Evolutionary conservation across 345 rosid species (phyloP), one percentile per base, ranked within the genome.

Genomic region (Microthlaspi erraticum): DNA sequence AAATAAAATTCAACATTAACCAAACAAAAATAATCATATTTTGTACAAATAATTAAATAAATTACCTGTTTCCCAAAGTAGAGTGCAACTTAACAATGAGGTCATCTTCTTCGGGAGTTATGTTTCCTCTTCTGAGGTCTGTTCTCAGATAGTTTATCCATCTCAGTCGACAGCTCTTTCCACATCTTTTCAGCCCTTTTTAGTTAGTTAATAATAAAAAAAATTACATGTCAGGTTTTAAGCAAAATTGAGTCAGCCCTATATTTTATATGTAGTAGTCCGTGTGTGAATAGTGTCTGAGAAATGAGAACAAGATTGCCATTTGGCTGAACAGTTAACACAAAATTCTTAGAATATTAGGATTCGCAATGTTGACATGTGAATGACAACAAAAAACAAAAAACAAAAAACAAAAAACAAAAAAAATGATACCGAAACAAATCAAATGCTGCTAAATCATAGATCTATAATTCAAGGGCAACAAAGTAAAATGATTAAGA

Each of bases 91-190:
- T 72, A 42, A 82, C 75, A 54, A 82, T 85, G 70, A 85, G 80
- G 3, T 79, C 82, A 6, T 85, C 86, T 77, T 85, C 88, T 33
- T 81, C 83, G 7, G 18, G 23, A 23, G 85, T 72, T 53, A 85
- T 82, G 66, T 83, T 82, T 36, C 85, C 85, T 75, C 88, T 79
- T 71, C 81, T 85, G 41, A 85, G 75, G 50, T 77, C 85, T 16
- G 86, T 82, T 43, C 82, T 84, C 29, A 84, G 60, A 73, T 84
- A 84, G 39, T 84, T 84, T 33, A 84, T 33, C 88, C 88, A 84
- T 46, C 88, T 74, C 37, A 84, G 44, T 56, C 86, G 78, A 70
- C 88, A 84, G 59, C 88, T 82, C 75, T 84, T 84, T 57, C 88
- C 88, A 58, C 83, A 77, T 48, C 87, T 76, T 43, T 74, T 74